Evolutionary conservation across 345 rosid genomes (phyloP).

Genomic region (Raphanus raphanistrum): DNA sequence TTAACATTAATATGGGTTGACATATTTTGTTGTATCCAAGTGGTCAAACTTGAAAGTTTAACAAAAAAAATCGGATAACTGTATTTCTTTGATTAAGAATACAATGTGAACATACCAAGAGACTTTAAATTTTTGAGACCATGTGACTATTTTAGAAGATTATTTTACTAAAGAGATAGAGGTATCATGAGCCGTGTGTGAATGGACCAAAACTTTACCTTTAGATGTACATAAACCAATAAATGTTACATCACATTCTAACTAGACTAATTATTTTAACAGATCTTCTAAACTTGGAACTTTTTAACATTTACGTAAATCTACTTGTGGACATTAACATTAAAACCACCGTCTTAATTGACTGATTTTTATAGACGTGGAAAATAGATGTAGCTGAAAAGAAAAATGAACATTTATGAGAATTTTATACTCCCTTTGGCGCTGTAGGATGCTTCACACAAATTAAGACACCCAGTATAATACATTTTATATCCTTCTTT

Average conservation of each 20-base stretch:
- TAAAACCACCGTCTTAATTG: conserved; percentile 34
- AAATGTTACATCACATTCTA: conserved; percentile 10
- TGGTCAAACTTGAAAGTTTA: conserved; percentile 3
- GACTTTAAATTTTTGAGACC: background rate
- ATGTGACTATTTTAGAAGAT: background rate
- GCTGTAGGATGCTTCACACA: too few species aligned
- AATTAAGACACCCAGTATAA: too few species aligned
- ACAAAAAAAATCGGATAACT: background rate
- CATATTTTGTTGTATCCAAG: conserved; percentile 24
- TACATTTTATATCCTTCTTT: too few species aligned
- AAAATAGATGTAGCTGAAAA: conserved; percentile 33
- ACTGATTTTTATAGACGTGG: conserved; percentile 6
- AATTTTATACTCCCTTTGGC: background rate
- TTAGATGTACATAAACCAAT: background rate
- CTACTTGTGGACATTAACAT: conserved; percentile 39
- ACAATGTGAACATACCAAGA: background rate
- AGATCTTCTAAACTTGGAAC: conserved; percentile 33
- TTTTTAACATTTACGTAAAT: conserved; percentile 39
- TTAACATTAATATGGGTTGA: conserved; percentile 8
- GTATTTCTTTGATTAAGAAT: background rate
- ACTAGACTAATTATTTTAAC: conserved; percentile 11
- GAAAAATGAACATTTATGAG: conserved; percentile 13
- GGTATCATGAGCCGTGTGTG: background rate
- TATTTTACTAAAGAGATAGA: background rate
- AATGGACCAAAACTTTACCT: background rate